Evolutionary conservation across 2,329 filamentous ascomycete genomes (phyloP).

Genomic region (Stachybotrys chartarum): DNA sequence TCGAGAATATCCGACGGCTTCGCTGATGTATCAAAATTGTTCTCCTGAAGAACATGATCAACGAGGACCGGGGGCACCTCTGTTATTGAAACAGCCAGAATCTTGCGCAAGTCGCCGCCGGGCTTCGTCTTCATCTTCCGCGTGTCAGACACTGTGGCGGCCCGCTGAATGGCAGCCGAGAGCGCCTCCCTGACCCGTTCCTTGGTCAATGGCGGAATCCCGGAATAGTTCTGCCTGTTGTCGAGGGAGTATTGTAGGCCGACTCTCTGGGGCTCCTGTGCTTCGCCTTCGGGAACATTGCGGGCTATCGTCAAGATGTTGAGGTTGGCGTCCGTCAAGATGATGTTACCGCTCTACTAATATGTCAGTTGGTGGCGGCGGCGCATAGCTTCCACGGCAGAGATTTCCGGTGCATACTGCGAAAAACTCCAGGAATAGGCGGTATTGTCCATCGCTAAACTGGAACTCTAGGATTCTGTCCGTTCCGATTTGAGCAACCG

Average conservation of each 20-base stretch:
- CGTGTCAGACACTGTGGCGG: slow-evolving; percentile 32
- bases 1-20: slow-evolving; percentile 65
- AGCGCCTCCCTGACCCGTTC: slow-evolving; percentile 66
- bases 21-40: slow-evolving; percentile 60
- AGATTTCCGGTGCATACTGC: slow-evolving; percentile 37
- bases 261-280: slow-evolving; percentile 74
- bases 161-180: slow-evolving; percentile 55
- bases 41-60: slow-evolving; percentile 72
- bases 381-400: not conserved
- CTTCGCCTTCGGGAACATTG: slow-evolving; percentile 71
- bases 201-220: slow-evolving; percentile 66
- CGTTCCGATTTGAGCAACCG: slow-evolving; percentile 78
- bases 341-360: slow-evolving; percentile 76
- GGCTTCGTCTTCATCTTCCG: slow-evolving; percentile 70
- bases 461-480: slow-evolving; percentile 88
- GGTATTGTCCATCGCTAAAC: slow-evolving; percentile 86
- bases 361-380: slow-evolving; percentile 4
- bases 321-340: slow-evolving; percentile 78
- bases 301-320: slow-evolving; percentile 77
- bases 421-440: slow-evolving; percentile 91
- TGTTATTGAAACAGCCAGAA: slow-evolving; percentile 74
- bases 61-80: slow-evolving; percentile 84
- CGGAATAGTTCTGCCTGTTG: slow-evolving; percentile 75
- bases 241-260: slow-evolving; percentile 75
- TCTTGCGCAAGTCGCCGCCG: slow-evolving; percentile 70